Evolutionary conservation across 2,329 filamentous ascomycete species (phyloP).

Genomic region (Didymellaceae sp.): DNA sequence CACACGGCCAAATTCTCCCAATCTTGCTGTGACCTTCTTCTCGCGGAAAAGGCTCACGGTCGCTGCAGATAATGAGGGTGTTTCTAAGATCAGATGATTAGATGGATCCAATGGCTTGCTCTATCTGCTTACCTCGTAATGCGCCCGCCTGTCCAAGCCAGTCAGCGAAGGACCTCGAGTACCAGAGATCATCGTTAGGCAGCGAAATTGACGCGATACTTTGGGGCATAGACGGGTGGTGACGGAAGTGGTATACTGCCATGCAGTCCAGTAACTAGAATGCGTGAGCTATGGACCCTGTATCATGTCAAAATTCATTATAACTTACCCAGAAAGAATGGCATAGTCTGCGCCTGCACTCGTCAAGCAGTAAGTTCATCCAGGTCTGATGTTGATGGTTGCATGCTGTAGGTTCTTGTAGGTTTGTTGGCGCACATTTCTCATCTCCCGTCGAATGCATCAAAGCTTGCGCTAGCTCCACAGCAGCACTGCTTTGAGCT

Average conservation of each 20-base stretch:
- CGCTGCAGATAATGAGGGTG: conserved; percentile 6
- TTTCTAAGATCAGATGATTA: background rate
- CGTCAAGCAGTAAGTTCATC: background rate
- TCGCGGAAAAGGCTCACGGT: conserved; percentile 6
- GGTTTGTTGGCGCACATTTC: background rate
- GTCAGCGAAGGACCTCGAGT: background rate
- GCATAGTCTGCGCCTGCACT: conserved; percentile 13
- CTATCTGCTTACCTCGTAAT: background rate
- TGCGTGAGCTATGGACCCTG: background rate
- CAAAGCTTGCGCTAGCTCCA: conserved; percentile 5
- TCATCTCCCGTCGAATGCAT: background rate
- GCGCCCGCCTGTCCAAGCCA: background rate
- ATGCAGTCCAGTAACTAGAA: conserved; percentile 15
- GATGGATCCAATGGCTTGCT: too few relatives aligned
- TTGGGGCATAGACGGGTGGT: conserved; percentile 6
- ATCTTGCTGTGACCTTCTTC: conserved; percentile 27
- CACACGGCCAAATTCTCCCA: conserved; percentile 58
- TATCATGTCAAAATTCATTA: conserved; percentile 49
- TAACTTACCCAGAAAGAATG: conserved; percentile 43
- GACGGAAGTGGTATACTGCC: conserved; percentile 13
- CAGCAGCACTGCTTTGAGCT: conserved; percentile 5
- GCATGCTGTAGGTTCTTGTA: background rate
- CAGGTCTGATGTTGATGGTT: background rate
- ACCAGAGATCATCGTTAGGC: conserved; percentile 7
- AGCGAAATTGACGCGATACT: background rate